phyloP scores from a whole-genome alignment of 2,329 filamentous ascomycete species.

The Anthostomella pinea region DNA sequence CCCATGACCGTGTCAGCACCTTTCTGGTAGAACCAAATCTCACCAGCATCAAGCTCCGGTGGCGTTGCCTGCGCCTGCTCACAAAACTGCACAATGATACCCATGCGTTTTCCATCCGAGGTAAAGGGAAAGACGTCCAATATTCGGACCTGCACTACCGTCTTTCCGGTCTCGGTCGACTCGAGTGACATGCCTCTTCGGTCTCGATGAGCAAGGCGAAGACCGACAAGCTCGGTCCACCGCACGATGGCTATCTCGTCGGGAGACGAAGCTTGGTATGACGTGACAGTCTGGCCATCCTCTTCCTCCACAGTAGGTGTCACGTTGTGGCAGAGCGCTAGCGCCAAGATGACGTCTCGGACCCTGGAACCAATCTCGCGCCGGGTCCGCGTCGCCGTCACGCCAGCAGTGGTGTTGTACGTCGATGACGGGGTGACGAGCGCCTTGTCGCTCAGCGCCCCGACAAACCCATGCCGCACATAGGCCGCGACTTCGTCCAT shows the following conservation, averaged over 20 bases:
- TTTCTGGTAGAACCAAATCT: conserved; percentile 99
- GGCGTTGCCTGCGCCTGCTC: conserved; percentile 50
- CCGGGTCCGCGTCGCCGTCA: conserved; percentile 73
- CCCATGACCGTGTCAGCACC: conserved; percentile 98
- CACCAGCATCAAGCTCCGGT: conserved; percentile 56
- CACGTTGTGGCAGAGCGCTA: conserved; percentile 95
- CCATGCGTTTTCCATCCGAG: conserved; percentile 97
- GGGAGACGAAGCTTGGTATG: conserved; percentile 94
- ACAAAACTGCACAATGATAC: conserved; percentile 87
- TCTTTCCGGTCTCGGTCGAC: conserved; percentile 68
- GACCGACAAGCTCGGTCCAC: conserved; percentile 90
- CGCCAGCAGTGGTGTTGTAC: conserved; percentile 58
- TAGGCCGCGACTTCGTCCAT: conserved; percentile 96
- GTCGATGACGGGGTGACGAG: conserved; percentile 76
- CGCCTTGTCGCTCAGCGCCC: conserved; percentile 41
- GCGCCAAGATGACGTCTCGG: conserved; percentile 84
- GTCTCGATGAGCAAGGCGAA: conserved; percentile 81
- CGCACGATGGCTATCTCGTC: conserved; percentile 97
- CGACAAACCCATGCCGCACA: conserved; percentile 75
- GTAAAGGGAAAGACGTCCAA: conserved; percentile 97
- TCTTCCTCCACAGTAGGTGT: conserved; percentile 87
- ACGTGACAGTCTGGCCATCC: conserved; percentile 71
- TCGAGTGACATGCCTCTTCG: conserved; percentile 81
- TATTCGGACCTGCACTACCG: conserved; percentile 81
- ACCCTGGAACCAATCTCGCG: conserved; percentile 93